Conservation (phyloP, 176 grass and related monocot species). For the Oryza rufipogon region DNA sequence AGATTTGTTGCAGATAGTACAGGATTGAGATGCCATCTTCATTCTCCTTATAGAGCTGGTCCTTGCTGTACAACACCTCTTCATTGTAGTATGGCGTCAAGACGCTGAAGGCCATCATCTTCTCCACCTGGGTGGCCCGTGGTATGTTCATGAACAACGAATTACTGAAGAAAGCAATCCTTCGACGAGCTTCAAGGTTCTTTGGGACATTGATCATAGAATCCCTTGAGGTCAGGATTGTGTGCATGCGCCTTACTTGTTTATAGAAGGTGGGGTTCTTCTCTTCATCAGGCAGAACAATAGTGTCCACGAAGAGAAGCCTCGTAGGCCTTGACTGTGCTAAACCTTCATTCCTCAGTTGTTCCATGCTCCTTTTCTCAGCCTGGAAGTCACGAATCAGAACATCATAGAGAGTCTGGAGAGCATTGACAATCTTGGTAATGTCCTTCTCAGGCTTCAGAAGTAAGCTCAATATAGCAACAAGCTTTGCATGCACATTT, state of each 20-base stretch:
- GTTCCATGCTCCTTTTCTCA: slow-evolving; percentile 78
- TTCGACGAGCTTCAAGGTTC: slow-evolving; percentile 86
- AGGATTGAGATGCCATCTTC: slow-evolving; percentile 94
- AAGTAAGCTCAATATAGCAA: slow-evolving; percentile 57
- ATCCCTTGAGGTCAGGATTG: slow-evolving; percentile 82
- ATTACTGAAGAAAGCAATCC: slow-evolving; percentile 95
- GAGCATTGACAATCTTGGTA: slow-evolving; percentile 74
- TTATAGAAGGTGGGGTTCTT: slow-evolving; percentile 70
- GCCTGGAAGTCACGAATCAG: slow-evolving; percentile 76
- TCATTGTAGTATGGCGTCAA: slow-evolving; percentile 96
- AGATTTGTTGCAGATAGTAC: slow-evolving; percentile 90
- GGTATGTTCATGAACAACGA: slow-evolving; percentile 99
- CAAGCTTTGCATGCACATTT: slow-evolving; percentile 64
- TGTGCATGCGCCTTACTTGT: slow-evolving; percentile 75
- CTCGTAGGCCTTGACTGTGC: slow-evolving; percentile 57
- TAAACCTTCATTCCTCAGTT: slow-evolving; percentile 71
- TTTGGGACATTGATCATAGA: slow-evolving; percentile 90
- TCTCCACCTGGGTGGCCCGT: slow-evolving; percentile 85
- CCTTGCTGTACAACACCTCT: slow-evolving; percentile 92
- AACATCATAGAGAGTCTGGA: slow-evolving; percentile 89
- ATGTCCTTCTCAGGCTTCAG: slow-evolving; percentile 64
- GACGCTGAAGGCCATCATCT: slow-evolving; percentile 93
- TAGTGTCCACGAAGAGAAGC: slow-evolving; percentile 80
- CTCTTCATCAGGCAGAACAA: slow-evolving; percentile 66
- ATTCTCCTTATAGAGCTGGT: slow-evolving; percentile 81